Evolutionary conservation across 192 early-diverging fungal species (phyloP), one percentile per base, ranked within the genome.

Genomic region (Linnemannia hyalina): DNA sequence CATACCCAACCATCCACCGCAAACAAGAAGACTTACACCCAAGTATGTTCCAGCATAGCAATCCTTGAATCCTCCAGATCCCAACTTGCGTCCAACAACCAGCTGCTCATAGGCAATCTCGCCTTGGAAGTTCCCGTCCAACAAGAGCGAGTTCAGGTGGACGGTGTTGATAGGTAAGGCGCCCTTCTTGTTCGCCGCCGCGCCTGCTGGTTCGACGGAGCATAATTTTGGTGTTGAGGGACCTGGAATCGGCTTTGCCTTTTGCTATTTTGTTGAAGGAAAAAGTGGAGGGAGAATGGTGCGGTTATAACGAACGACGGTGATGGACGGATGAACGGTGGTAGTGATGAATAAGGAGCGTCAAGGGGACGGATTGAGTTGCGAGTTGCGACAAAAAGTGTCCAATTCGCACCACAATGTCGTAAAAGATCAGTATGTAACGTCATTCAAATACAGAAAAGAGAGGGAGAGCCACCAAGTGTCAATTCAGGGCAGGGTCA

Each of bases 11-110:
- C 11, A 23, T 32, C 36, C 2, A 20, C 13, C 18, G 70, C 9
- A 6, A 73, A 32, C 57, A 73, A 6, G 55, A 13, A 36, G 35
- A 82, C 86, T 89, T 90, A 92, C 91, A 20, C 90, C 92, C 76
- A 90, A 86, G 78, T 94, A 94, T 65, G 82, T 90, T 79, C 95
- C 95, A 0, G 88, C 85, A 87, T 90, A 96, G 86, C 95, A 96
- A 84, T 96, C 95, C 78, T 96, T 96, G 89, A 96, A 96, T 47
- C 94, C 95, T 65, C 95, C 95, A 2, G 93, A 91, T 22, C 95
- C 95, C 26, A 96, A 87, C 83, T 96, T 96, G 49, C 88, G 89
- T 29, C 93, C 93, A 71, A 94, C 77, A 16, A 86, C 89, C 32
- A 96, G 80, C 57, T 92, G 88, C 36, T 93, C 91, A 68, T 92